Base-by-base conservation (phyloP, 352 stramenopile genomes). In the Bremia lactucae region DNA sequence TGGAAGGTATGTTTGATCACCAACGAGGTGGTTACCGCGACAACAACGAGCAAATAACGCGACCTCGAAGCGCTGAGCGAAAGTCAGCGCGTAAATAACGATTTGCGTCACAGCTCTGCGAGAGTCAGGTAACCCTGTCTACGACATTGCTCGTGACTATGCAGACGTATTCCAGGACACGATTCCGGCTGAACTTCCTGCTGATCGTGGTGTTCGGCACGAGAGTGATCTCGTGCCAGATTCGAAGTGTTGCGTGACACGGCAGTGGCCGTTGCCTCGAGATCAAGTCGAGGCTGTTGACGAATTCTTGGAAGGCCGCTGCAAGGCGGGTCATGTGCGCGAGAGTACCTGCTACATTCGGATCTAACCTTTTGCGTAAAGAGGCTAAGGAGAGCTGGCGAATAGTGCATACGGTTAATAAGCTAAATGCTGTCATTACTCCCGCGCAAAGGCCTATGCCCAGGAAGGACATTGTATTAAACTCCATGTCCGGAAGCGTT, bases 91-190 rank as follows among this genome's bases (percentile, higher is more conserved):
- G n/a, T n/a, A n/a, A n/a, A n/a, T n/a, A n/a, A n/a, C n/a, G n/a
- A n/a, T n/a, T n/a, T n/a, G n/a, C n/a, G n/a, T n/a, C n/a, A n/a
- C n/a, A n/a, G n/a, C n/a, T n/a, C n/a, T n/a, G n/a, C n/a, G n/a
- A n/a, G n/a, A n/a, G n/a, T n/a, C n/a, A n/a, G n/a, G n/a, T n/a
- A n/a, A n/a, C n/a, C n/a, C n/a, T n/a, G n/a, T n/a, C n/a, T n/a
- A n/a, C n/a, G n/a, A n/a, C n/a, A n/a, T n/a, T n/a, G n/a, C n/a
- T n/a, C n/a, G n/a, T n/a, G n/a, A n/a, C n/a, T n/a, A 31, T 31
- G 10, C 14, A 10, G 47, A 57, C 25, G 11, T 57, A 13, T 53
- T 58, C n/a, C 37, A 42, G 0, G 53, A 64, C 11, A 42, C 50
- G 26, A 42, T 57, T 9, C 59, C 42, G 0, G 37, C 38, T 1